phyloP scores from a whole-genome alignment of 495 filamentous ascomycete species.

The Lindgomyces ingoldianus region DNA sequence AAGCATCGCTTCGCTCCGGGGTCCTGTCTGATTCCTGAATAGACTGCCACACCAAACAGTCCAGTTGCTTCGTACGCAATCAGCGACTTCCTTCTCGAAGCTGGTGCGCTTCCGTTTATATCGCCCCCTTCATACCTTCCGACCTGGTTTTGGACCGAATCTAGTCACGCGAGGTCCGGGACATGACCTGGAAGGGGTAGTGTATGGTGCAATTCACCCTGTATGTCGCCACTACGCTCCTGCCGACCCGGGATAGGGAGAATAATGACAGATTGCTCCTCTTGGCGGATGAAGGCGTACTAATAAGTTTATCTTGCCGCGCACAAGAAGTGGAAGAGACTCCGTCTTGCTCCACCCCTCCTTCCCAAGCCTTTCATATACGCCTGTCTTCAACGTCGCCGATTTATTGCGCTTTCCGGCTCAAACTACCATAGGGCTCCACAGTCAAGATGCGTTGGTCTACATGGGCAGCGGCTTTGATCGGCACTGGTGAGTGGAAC shows the following conservation, averaged over 20 bases:
- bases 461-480: constrained; percentile 16
- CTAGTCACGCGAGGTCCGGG: constrained; percentile 29
- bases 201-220: constrained; percentile 28
- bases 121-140: constrained; percentile 21
- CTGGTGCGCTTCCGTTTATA: not conserved
- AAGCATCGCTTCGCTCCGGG: constrained; percentile 11
- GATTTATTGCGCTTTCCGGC: constrained; percentile 8
- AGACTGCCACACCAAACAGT: not conserved
- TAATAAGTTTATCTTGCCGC: constrained; percentile 34
- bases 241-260: constrained; percentile 27
- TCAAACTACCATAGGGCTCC: not conserved
- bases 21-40: constrained; percentile 16
- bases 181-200: constrained; percentile 29
- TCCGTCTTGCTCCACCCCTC: constrained; percentile 5
- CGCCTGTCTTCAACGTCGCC: constrained; percentile 5
- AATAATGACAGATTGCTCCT: constrained; percentile 30
- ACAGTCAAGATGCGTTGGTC: constrained; percentile 24
- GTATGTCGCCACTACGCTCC: constrained; percentile 26
- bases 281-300: constrained; percentile 29
- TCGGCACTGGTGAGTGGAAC: constrained; percentile 10
- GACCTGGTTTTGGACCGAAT: constrained; percentile 23
- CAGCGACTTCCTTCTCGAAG: not conserved
- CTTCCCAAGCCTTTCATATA: constrained; percentile 8
- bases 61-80: constrained; percentile 24
- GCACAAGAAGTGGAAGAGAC: constrained; percentile 14